Conservation (phyloP, 306 rosid species). For the Rosa multiflora region DNA sequence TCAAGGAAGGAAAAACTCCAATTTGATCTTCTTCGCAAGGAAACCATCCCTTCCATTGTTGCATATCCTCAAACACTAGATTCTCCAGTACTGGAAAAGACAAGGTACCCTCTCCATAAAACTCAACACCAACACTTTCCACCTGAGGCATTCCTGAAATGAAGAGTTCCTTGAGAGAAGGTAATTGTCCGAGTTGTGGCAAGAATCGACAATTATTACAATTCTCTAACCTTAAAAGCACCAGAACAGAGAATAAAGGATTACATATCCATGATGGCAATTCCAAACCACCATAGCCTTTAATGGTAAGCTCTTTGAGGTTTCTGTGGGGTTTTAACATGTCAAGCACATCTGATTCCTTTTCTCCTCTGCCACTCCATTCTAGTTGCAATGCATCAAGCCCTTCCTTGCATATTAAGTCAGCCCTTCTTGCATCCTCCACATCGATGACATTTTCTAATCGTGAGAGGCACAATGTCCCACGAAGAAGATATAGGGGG, state of each 20-base stretch:
- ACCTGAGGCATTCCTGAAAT: not conserved
- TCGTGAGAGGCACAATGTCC: slow-evolving; percentile 12
- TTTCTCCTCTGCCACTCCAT: slow-evolving; percentile 7
- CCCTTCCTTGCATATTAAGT: not conserved
- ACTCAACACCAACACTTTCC: not conserved
- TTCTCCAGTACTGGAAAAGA: not conserved
- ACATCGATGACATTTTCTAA: slow-evolving; percentile 17
- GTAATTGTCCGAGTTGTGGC: slow-evolving; percentile 23
- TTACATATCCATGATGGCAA: slow-evolving; percentile 25
- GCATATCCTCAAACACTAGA: slow-evolving; percentile 5
- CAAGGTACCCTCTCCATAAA: not conserved
- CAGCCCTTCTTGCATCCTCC: slow-evolving; percentile 10
- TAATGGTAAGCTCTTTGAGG: slow-evolving; percentile 3
- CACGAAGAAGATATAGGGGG: not conserved
- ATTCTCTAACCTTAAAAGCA: not conserved
- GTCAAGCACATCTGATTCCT: not conserved
- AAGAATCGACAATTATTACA: not conserved
- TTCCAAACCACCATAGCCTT: slow-evolving; percentile 5
- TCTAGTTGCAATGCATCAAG: slow-evolving; percentile 8
- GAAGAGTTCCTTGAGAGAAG: slow-evolving; percentile 3
- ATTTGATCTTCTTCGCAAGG: not conserved
- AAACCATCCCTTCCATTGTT: slow-evolving; percentile 6
- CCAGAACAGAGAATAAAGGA: not conserved
- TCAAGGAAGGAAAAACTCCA: not conserved
- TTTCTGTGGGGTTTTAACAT: slow-evolving; percentile 23